phyloP scores from a whole-genome alignment of 768 basidiomycete genomes.

The Rhodotorula graminis region DNA sequence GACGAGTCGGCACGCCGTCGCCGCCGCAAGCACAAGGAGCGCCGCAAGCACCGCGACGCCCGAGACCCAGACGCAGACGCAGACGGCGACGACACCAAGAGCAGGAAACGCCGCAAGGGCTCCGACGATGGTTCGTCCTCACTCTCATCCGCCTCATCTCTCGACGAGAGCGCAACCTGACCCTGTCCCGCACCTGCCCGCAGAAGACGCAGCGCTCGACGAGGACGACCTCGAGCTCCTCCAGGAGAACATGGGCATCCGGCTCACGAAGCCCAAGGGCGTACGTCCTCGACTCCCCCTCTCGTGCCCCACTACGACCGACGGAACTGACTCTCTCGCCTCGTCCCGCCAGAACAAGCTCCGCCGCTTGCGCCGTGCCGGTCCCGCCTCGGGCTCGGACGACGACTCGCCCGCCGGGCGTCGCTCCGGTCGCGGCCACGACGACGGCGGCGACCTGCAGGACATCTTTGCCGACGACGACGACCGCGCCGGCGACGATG shows the following conservation, averaged over 20 bases:
- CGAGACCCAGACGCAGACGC: neutral
- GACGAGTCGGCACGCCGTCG: conserved; percentile 15
- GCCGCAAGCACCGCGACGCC: conserved; percentile 4
- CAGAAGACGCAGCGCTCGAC: conserved; percentile 54
- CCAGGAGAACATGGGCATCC: conserved; percentile 75
- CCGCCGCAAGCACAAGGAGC: conserved; percentile 22
- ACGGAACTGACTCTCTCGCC: too few species aligned
- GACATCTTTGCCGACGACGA: conserved; percentile 85
- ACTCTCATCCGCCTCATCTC: neutral
- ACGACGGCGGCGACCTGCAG: conserved; percentile 37
- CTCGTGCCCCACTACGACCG: neutral
- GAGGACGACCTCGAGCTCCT: conserved; percentile 80
- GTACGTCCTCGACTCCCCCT: neutral
- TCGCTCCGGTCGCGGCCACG: conserved; percentile 40
- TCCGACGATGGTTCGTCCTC: conserved; percentile 22
- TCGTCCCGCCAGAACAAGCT: too few species aligned
- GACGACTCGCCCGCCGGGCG: conserved; percentile 54
- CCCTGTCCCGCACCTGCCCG: neutral
- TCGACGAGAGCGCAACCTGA: neutral
- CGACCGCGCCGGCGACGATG: conserved; percentile 38
- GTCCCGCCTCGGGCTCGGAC: conserved; percentile 57
- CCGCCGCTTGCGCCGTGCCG: conserved; percentile 66
- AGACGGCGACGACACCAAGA: conserved; percentile 9
- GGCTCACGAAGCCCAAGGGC: conserved; percentile 9
- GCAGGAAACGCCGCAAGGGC: conserved; percentile 20